Base-by-base conservation (phyloP, 1,284 basidiomycete species). In the Salmacisia buchloeana region DNA sequence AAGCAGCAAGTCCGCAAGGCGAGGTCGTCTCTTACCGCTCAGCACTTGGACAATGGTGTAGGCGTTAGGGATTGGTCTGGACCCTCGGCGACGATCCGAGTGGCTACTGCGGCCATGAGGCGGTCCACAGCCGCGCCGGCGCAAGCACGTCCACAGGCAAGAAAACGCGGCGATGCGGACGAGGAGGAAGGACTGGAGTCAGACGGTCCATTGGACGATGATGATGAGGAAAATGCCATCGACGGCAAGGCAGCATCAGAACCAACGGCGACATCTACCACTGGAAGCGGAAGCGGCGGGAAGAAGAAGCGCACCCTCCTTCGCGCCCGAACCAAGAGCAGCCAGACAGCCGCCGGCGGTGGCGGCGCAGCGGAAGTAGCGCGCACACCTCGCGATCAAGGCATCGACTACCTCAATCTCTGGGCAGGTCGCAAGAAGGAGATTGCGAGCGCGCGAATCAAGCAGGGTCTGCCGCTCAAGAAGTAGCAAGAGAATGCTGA, bases 271-370 rank as follows among this genome's bases (percentile, higher is more conserved):
- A n/a, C n/a, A n/a, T n/a, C n/a, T n/a, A n/a, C n/a, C n/a, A n/a
- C n/a, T n/a, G n/a, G n/a, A n/a, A n/a, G n/a, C n/a, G n/a, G n/a
- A n/a, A n/a, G n/a, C n/a, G n/a, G n/a, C n/a, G 18, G 34, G 29
- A 59, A 59, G 43, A 59, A 59, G 38, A 59, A 59, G 39, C 38
- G 58, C 1, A 41, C 27, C 2, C 25, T 46, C 29, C 38, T 59
- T 5, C n/a, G 58, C 10, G 21, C 39, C 33, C 49, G 49, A n/a
- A 33, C 49, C 1, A 9, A 33, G 7, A 18, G 49, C n/a, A n/a
- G n/a, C n/a, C n/a, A n/a, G 23, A 29, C 27, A 18, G 27, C 49
- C 15, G 29, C 29, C 23, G 34, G 49, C 49, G 49, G 49, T 33
- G 29, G 29, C 13, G 13, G 9, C 2, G 49, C 31, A 5, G 49